A percentile compares a stretch with the other conserved stretches of the same genome.
phyloP scores from a whole-genome alignment of 495 filamentous ascomycete genomes.

The Annulohypoxylon stygium region DNA sequence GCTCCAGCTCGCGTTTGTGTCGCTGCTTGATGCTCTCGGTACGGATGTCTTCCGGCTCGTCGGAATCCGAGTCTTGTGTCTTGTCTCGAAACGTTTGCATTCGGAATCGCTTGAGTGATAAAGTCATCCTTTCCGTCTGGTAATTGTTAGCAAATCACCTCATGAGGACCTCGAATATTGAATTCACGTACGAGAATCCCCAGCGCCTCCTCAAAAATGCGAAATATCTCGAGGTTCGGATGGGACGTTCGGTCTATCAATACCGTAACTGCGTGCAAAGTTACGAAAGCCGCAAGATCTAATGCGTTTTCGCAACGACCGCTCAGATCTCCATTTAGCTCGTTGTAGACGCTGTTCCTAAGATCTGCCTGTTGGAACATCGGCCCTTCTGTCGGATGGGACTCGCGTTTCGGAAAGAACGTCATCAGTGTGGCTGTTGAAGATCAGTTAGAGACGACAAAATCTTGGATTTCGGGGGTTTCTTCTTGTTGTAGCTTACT shows the following conservation, averaged over 20 bases:
- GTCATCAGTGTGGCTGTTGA: conserved; percentile 63
- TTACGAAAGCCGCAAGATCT: conserved; percentile 72
- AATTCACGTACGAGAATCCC: conserved; percentile 66
- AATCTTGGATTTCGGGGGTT: neutral
- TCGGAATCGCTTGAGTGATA: conserved; percentile 73
- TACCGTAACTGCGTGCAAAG: conserved; percentile 72
- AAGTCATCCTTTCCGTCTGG: conserved; percentile 73
- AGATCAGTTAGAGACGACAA: conserved; percentile 8
- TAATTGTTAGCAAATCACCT: conserved; percentile 10
- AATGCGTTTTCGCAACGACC: conserved; percentile 72
- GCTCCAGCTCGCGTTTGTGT: conserved; percentile 64
- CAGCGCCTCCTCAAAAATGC: conserved; percentile 76
- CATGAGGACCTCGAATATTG: neutral
- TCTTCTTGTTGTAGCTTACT: conserved; percentile 52
- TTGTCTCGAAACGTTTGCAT: conserved; percentile 60
- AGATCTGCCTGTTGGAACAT: conserved; percentile 73
- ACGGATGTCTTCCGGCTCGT: conserved; percentile 61
- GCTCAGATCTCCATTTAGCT: conserved; percentile 75
- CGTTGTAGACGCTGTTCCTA: conserved; percentile 74
- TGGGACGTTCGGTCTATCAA: conserved; percentile 70
- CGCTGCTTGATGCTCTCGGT: conserved; percentile 59
- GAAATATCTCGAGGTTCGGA: conserved; percentile 72
- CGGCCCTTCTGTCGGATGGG: conserved; percentile 64
- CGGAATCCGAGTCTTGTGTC: conserved; percentile 62
- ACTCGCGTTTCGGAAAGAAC: conserved; percentile 69